A percentile compares a stretch with the other conserved stretches of the same genome.
phyloP scores from a whole-genome alignment of 768 basidiomycete genomes.

The Auriscalpium microsporum region DNA sequence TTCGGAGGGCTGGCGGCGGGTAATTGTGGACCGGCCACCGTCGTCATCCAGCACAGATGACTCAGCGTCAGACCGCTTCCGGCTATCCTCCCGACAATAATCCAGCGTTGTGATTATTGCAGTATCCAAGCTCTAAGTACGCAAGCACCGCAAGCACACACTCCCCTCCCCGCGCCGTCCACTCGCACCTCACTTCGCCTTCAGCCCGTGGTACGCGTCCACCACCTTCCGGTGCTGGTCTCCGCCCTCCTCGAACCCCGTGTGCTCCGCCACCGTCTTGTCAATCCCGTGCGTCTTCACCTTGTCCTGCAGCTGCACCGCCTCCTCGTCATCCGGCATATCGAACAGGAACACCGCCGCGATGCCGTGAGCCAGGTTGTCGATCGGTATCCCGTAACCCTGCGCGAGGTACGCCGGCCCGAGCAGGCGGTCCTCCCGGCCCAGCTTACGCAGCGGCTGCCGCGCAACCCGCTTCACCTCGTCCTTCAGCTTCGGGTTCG shows the following conservation, averaged over 20 bases:
- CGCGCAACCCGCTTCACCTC: slow-evolving; percentile 29
- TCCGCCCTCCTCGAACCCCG: slow-evolving; percentile 19
- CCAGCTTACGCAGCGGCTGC: slow-evolving; percentile 33
- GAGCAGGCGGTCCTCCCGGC: slow-evolving; percentile 26
- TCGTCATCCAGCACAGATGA: too few species aligned
- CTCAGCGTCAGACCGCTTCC: too few species aligned
- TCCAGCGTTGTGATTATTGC: too few species aligned
- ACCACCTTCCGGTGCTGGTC: slow-evolving; percentile 17
- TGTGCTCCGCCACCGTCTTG: slow-evolving; percentile 21
- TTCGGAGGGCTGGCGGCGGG: too few species aligned
- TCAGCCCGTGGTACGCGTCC: slow-evolving; percentile 16
- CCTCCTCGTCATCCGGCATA: slow-evolving; percentile 26
- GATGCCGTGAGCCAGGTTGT: slow-evolving; percentile 25
- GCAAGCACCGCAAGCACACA: too few species aligned
- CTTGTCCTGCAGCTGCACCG: slow-evolving; percentile 23
- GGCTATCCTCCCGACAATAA: too few species aligned
- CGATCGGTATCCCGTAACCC: slow-evolving; percentile 23
- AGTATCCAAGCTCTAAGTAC: too few species aligned
- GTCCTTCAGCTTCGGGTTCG: slow-evolving; percentile 29
- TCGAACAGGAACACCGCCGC: slow-evolving; percentile 29
- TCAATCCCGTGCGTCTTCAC: slow-evolving; percentile 22
- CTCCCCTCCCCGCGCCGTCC: too few species aligned
- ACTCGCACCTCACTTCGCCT: background rate
- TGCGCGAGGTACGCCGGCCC: slow-evolving; percentile 29
- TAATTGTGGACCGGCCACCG: too few species aligned